Percentiles rank a stretch among this genome's conserved stretches.
Conservation (phyloP, 139 green algal species). For the Chlorella sp. region DNA sequence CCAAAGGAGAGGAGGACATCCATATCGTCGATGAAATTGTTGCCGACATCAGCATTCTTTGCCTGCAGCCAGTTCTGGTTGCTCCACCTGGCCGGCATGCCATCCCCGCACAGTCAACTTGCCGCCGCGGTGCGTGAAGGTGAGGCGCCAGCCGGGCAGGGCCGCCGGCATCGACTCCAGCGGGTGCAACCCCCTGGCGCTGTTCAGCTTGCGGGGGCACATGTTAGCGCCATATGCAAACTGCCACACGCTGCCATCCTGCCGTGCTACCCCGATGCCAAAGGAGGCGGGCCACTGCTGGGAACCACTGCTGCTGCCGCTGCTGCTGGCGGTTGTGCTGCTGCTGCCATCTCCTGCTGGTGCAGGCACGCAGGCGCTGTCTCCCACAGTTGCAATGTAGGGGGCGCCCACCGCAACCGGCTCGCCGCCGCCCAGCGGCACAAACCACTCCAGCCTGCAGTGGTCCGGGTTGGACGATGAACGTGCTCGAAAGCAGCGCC, state of each 20-base stretch:
- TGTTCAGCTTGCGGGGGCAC: slow-evolving; percentile 49
- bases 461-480: too few species aligned
- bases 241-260: slow-evolving; percentile 52
- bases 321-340: background rate
- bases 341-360: background rate
- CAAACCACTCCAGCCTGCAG: slow-evolving; percentile 55
- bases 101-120: slow-evolving; percentile 48
- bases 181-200: slow-evolving; percentile 41
- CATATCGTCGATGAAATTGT: too few species aligned
- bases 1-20: too few species aligned
- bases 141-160: slow-evolving; percentile 49
- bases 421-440: slow-evolving; percentile 51
- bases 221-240: slow-evolving; percentile 76
- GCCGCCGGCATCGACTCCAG: slow-evolving; percentile 44
- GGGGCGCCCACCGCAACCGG: background rate
- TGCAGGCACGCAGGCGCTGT: background rate
- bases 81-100: slow-evolving; percentile 2
- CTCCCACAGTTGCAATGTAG: slow-evolving; percentile 41
- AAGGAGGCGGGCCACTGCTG: background rate
- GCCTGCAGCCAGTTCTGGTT: slow-evolving; percentile 18
- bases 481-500: too few species aligned
- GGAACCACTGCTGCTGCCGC: background rate
- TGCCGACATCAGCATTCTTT: too few species aligned
- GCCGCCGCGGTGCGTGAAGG: slow-evolving; percentile 54
- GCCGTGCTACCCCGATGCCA: background rate